Conservation (phyloP, 495 filamentous ascomycete species). For the Echria macrotheca region DNA sequence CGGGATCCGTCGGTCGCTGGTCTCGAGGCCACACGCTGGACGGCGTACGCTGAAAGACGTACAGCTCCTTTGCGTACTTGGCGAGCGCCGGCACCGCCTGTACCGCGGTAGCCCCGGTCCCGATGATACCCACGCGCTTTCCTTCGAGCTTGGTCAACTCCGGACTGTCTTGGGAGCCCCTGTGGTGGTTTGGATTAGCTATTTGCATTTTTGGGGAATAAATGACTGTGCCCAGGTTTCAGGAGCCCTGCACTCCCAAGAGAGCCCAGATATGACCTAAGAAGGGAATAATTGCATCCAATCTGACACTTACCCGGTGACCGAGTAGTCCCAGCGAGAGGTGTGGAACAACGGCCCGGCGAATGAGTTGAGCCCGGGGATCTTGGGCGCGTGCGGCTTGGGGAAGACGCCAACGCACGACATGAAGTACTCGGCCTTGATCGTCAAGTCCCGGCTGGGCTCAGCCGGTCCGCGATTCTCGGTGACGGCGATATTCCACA, state of each 20-base stretch:
- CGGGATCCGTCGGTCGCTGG: conserved; percentile 43
- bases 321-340: conserved; percentile 47
- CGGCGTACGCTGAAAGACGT: conserved; percentile 54
- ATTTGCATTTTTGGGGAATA: too few species aligned
- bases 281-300: too few species aligned
- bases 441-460: conserved; percentile 20
- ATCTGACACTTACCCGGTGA: too few species aligned
- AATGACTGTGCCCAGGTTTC: too few species aligned
- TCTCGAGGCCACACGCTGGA: conserved; percentile 44
- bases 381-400: conserved; percentile 42
- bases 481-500: conserved; percentile 39
- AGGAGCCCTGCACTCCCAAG: too few species aligned
- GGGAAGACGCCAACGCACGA: conserved; percentile 36
- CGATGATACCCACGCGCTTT: conserved; percentile 49
- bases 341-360: conserved; percentile 49
- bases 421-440: conserved; percentile 35
- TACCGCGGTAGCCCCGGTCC: conserved; percentile 52
- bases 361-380: conserved; percentile 39
- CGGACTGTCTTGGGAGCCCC: conserved; percentile 41
- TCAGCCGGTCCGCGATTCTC: conserved; percentile 31
- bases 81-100: conserved; percentile 48
- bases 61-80: conserved; percentile 45
- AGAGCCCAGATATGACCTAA: too few species aligned
- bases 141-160: conserved; percentile 39
- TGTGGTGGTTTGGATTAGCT: too few species aligned